Evolutionary conservation across 306 rosid species (phyloP), one percentile per base, ranked within the genome.

Genomic region (Betula pendula): DNA sequence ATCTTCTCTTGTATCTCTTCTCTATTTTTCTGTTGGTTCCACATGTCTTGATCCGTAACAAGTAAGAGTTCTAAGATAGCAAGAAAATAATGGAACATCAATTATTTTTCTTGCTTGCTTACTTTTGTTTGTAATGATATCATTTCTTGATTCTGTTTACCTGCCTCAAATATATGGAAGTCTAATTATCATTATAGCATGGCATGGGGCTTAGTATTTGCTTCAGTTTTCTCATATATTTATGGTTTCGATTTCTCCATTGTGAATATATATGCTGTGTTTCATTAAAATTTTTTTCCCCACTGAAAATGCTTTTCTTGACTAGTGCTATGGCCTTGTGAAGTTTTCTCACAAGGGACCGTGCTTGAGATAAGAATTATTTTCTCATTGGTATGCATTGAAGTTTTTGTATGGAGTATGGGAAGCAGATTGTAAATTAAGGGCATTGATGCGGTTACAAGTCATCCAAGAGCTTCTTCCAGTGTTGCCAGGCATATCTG

Each of bases 401-500:
- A 16, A 50, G 47, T 69, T 68, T 27, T 38, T 79, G 14, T 63
- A 73, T 66, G 70, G 48, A 20, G 63, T 52, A 72, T 65, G 80
- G 70, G 73, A 82, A 68, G 72, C 93, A 95, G 98, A 89, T 95
- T 70, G 98, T 95, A 25, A 92, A n/a, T n/a, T n/a, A n/a, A 95
- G 84, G 98, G 96, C 73, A 95, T 95, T 74, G 98, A 95, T 83
- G 98, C 97, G 70, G 79, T 95, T 73, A 85, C 97, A 16, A 85
- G 85, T 87, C 73, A 59, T 88, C 63, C 96, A 79, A 85, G 97
- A 95, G 83, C 92, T 95, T 80, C 90, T 95, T 69, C 98, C 97
- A 42, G 87, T 92, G 80, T 81, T 95, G 81, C 98, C 98, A 0
- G 89, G 96, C 80, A 88, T 95, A 55, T 90, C 98, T 33, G 85